These are phyloP conservation scores for Mycosphaerella sp. DNA, from an alignment of 2,329 filamentous ascomycete species.

Conservation along the genomic window DNA sequence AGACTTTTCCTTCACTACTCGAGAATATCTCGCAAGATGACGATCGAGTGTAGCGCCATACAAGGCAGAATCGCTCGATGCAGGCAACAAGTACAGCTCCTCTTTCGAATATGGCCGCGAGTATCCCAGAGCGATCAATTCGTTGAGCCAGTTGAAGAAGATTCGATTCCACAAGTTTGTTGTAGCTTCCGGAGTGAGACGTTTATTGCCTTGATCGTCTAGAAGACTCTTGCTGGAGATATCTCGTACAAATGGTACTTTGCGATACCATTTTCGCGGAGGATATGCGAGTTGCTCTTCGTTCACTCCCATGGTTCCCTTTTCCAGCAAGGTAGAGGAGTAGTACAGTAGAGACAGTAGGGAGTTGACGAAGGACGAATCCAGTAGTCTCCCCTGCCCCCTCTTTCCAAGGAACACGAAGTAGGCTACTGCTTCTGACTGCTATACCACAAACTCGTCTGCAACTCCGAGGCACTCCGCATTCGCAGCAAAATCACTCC, in stretches of 20 bases:
- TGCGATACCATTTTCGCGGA: conserved; percentile 5
- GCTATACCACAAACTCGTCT: too few relatives aligned
- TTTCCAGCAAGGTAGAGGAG: not conserved
- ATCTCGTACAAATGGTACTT: not conserved
- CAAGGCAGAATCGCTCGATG: not conserved
- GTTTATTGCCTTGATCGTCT: conserved; percentile 1
- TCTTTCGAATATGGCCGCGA: not conserved
- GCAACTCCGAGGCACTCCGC: too few relatives aligned
- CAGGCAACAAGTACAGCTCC: not conserved
- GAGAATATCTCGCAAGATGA: not conserved
- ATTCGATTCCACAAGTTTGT: conserved; percentile 2
- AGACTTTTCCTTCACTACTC: not conserved
- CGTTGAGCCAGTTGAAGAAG: conserved; percentile 5
- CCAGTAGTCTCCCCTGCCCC: too few relatives aligned
- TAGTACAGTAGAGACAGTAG: not conserved
- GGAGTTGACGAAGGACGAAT: too few relatives aligned
- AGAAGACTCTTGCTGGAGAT: not conserved
- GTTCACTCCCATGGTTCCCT: not conserved
- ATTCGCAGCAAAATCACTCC: too few relatives aligned
- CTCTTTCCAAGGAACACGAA: too few relatives aligned
- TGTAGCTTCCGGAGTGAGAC: not conserved
- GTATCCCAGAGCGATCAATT: conserved; percentile 3
- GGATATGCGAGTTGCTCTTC: not conserved
- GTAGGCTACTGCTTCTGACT: too few relatives aligned
- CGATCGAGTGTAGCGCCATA: not conserved